Evolutionary conservation across 2,329 filamentous ascomycete species (phyloP), one percentile per base, ranked within the genome.

Genomic region (Fusarium sp.): DNA sequence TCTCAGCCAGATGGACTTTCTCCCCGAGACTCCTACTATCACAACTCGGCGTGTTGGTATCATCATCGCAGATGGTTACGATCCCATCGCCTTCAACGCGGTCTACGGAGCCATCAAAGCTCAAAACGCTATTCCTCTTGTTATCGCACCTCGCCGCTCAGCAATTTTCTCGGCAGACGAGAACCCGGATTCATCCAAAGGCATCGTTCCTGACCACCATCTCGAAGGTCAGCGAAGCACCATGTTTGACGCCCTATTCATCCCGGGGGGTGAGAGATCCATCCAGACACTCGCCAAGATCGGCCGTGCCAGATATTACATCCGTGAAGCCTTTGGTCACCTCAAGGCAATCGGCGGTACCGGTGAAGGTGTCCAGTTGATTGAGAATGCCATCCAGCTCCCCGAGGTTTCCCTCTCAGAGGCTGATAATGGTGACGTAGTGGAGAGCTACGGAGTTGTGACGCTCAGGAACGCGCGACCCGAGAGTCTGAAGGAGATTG

Each of bases 321-420:
- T 96, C 5, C 89, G 92, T 3, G 94, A 97, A 81, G 92, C 94
- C 0, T 97, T 96, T 76, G 94, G 93, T 0, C 94, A 97, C 73
- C 86, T 95, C 60, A 97, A 97, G 86, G 85, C 93, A 2, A 93
- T 97, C 27, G 94, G 91, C 2, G 94, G 92, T 0, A 93, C 92
- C 0, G 94, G 93, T 1, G 93, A 95, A 79, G 94, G 87, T 0
- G 89, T 94, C 0, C 85, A 89, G 4, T 84, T 96, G 45, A 86
- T 96, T 32, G 80, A 85, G 20, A 78, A 82, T 41, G 86, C 87
- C 0, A 80, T 90, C 18, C 82, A 83, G 6, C 74, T 89, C 10
- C 82, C 84, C 0, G 82, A 81, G 4, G 79, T 90, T 4, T 67
- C 78, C 2, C 58, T 88, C 0, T 88, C 87, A 0, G 81, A 69